Base-by-base conservation (phyloP, 2,329 filamentous ascomycete species). In the Metarhizium guizhouense region DNA sequence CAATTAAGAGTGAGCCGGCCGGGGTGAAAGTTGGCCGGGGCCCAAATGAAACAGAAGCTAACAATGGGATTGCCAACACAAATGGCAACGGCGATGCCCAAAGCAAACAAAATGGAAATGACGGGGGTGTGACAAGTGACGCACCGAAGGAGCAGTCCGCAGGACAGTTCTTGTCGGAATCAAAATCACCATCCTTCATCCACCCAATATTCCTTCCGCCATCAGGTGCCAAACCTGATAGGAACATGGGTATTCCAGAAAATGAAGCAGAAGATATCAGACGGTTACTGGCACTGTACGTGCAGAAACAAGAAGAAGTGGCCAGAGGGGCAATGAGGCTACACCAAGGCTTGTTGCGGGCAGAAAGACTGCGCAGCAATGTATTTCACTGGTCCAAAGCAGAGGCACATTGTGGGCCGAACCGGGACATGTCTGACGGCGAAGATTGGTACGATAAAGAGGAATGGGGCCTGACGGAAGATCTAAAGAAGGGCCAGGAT, bases 361-460 rank as follows among this genome's bases (percentile, higher is more conserved):
- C 88, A 1, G 85, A 93, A 62, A 80, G 87, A 48, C 79, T 88
- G 68, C 80, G 89, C 32, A 83, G 82, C 63, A 80, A 84, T 20
- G 87, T 94, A 3, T 79, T 86, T 66, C 81, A 82, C 61, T 91
- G 87, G 85, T 80, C 85, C 61, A 90, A 90, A 67, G 86, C 89
- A 1, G 89, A 93, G 71, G 88, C 80, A 25, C 89, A 93, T 64
- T 77, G 76, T 53, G 82, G 84, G 2, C 67, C 74, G 18, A 83
- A 84, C 66, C 70, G 84, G 52, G 88, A 92, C 68, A 85, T 94
- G 85, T 91, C 87, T 52, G 90, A 95, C 67, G 88, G 88, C 11
- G 90, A 95, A 74, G 90, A 95, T 67, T 95, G 88, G 87, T 92
- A 91, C 66, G 90, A 95, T 69, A 82, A 82, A 65, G 86, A 90